phyloP scores from a whole-genome alignment of 495 filamentous ascomycete species.

The Talaromyces nanjingensis region DNA sequence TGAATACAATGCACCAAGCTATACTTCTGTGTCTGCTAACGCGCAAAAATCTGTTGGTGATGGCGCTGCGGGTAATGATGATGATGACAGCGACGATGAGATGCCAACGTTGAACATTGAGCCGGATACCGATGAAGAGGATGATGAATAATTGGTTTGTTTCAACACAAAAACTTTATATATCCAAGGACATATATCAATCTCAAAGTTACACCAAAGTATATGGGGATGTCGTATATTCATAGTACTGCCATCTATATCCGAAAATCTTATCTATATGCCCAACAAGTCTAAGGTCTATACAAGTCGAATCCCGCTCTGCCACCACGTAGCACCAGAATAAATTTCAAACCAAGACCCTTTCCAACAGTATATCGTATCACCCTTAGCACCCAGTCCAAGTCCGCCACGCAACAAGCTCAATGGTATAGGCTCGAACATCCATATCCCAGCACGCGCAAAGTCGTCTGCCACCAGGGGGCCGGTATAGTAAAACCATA shows the following conservation, averaged over 20 bases:
- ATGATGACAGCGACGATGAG: slow-evolving; percentile 43
- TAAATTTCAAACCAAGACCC: slow-evolving; percentile 42
- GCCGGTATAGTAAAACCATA: slow-evolving; percentile 54
- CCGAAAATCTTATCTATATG: background rate
- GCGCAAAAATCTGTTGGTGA: background rate
- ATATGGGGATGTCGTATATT: background rate
- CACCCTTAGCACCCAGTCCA: slow-evolving; percentile 38
- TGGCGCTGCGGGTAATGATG: slow-evolving; percentile 6
- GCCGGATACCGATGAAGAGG: slow-evolving; percentile 33
- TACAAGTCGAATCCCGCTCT: slow-evolving; percentile 43
- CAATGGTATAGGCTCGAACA: slow-evolving; percentile 63
- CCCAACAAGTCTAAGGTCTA: background rate
- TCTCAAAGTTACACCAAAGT: background rate
- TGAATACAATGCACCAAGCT: background rate
- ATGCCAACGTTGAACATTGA: slow-evolving; percentile 42
- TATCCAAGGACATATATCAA: background rate
- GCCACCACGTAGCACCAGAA: slow-evolving; percentile 55
- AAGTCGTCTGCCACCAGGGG: slow-evolving; percentile 55
- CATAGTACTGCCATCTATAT: background rate
- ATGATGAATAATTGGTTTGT: slow-evolving; percentile 11
- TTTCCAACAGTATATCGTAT: slow-evolving; percentile 54
- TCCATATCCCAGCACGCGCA: slow-evolving; percentile 51
- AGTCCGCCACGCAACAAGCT: slow-evolving; percentile 48
- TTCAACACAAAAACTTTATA: background rate
- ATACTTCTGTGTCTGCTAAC: background rate